phyloP scores from a whole-genome alignment of 495 filamentous ascomycete species.

The Aspergillus bertholletiae region DNA sequence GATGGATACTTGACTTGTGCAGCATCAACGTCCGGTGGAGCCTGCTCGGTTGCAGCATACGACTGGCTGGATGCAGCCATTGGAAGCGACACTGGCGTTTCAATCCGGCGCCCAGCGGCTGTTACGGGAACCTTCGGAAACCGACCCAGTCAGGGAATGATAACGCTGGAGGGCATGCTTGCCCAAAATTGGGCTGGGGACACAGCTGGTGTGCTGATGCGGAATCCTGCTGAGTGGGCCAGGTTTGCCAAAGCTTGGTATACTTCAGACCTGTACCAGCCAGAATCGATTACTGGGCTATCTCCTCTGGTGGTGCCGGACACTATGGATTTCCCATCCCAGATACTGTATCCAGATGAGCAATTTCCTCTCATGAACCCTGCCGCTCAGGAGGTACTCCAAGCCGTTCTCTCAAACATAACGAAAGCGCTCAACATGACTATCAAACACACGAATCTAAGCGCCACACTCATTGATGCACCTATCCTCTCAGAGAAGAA shows the following conservation, averaged over 20 bases:
- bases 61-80: conserved; percentile 54
- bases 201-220: conserved; percentile 37
- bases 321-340: neutral
- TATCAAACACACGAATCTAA: neutral
- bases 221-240: conserved; percentile 1
- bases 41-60: conserved; percentile 46
- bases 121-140: conserved; percentile 49
- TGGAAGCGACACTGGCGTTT: conserved; percentile 48
- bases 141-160: conserved; percentile 45
- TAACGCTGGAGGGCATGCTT: conserved; percentile 40
- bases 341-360: conserved; percentile 1
- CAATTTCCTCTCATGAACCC: conserved; percentile 3
- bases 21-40: conserved; percentile 45
- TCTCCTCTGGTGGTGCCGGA: conserved; percentile 1
- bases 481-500: neutral
- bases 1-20: conserved; percentile 53
- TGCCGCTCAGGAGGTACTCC: neutral
- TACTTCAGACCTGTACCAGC: neutral
- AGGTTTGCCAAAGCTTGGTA: conserved; percentile 11
- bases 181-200: conserved; percentile 43
- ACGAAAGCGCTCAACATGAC: neutral
- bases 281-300: neutral
- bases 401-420: neutral
- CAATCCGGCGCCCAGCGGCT: conserved; percentile 44
- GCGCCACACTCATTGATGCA: neutral